Percentiles rank a stretch among this genome's conserved stretches.
Conservation (phyloP, 78 protist species). For the Dictyostelium brefeldianum region DNA sequence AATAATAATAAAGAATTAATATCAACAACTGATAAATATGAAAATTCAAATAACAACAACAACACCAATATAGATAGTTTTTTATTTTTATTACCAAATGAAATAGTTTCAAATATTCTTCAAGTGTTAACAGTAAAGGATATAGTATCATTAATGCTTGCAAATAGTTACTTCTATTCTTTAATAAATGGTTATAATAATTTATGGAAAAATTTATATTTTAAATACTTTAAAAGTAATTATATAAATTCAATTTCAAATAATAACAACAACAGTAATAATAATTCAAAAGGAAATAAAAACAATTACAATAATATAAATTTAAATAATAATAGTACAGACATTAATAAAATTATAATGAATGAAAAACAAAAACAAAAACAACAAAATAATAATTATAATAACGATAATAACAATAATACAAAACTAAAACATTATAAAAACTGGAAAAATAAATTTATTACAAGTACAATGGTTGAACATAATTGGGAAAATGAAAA, state of each 20-base stretch:
- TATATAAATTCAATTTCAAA: not conserved
- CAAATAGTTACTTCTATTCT: not conserved
- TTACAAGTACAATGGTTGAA: not conserved
- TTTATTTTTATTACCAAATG: slow-evolving; percentile 18
- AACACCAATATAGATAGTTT: not conserved
- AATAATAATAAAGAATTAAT: not conserved
- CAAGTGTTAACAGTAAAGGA: slow-evolving; percentile 1
- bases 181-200: not conserved
- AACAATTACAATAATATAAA: not conserved
- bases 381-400: not conserved
- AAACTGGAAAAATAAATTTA: slow-evolving; percentile 24
- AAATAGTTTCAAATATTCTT: slow-evolving; percentile 13
- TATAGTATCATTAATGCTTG: not conserved
- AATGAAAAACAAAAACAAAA: not conserved
- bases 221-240: slow-evolving; percentile 14
- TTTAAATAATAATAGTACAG: not conserved
- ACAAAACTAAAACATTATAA: not conserved
- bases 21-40: not conserved
- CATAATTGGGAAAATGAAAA: slow-evolving; percentile 38
- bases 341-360: no score
- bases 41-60: not conserved
- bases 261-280: not conserved
- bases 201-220: slow-evolving; percentile 19
- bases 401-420: not conserved
- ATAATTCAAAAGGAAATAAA: not conserved